phyloP scores from a whole-genome alignment of 495 filamentous ascomycete genomes.

The Thozetella sp. region DNA sequence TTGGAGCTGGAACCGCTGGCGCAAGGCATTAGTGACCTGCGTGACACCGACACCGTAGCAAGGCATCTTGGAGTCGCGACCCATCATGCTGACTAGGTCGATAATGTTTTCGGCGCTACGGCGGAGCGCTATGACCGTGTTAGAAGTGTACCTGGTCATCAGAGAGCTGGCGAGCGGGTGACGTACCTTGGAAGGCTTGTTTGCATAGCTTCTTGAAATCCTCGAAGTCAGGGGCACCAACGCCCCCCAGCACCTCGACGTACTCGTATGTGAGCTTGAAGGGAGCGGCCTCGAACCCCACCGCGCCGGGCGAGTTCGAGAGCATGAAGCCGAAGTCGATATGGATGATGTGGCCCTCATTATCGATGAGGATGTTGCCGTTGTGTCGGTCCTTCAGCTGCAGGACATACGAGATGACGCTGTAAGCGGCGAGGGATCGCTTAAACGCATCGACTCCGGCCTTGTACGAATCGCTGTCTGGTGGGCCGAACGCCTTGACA shows the following conservation, averaged over 20 bases:
- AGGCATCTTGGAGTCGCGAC: slow-evolving; percentile 73
- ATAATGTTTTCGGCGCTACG: slow-evolving; percentile 73
- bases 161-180: neutral
- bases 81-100: slow-evolving; percentile 76
- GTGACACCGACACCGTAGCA: slow-evolving; percentile 68
- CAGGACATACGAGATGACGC: slow-evolving; percentile 73
- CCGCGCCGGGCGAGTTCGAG: slow-evolving; percentile 73
- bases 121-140: slow-evolving; percentile 52
- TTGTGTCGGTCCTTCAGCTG: slow-evolving; percentile 84
- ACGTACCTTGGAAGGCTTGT: slow-evolving; percentile 69
- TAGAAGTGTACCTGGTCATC: too few relatives aligned
- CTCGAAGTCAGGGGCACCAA: slow-evolving; percentile 62
- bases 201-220: slow-evolving; percentile 73
- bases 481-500: slow-evolving; percentile 69
- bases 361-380: slow-evolving; percentile 78
- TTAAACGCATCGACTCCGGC: slow-evolving; percentile 71
- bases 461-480: slow-evolving; percentile 61
- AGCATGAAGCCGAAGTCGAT: slow-evolving; percentile 87
- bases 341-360: slow-evolving; percentile 78
- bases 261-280: slow-evolving; percentile 82
- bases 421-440: slow-evolving; percentile 72
- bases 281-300: slow-evolving; percentile 78
- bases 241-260: slow-evolving; percentile 72
- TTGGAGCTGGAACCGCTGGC: slow-evolving; percentile 71
- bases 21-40: slow-evolving; percentile 61